Percentiles rank a stretch among this genome's conserved stretches.
Conservation (phyloP, 257 asterid species). For the Capsicum chinense region DNA sequence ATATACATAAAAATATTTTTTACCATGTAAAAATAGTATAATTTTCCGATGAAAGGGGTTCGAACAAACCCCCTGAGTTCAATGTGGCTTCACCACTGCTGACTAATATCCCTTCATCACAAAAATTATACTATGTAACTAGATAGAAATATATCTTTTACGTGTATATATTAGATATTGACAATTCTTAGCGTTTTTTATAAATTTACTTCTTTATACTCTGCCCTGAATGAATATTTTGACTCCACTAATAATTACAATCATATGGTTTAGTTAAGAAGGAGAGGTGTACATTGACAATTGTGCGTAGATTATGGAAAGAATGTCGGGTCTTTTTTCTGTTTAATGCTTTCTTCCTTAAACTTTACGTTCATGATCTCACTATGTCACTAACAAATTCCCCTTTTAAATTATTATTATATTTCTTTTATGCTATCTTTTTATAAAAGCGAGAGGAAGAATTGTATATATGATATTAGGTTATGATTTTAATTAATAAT, state of each 20-base stretch:
- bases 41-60: too few relatives aligned
- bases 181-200: too few relatives aligned
- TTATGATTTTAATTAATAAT: background rate
- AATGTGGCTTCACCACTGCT: too few relatives aligned
- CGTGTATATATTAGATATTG: too few relatives aligned
- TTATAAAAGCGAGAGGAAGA: background rate
- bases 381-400: background rate
- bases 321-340: background rate
- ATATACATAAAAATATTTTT: too few relatives aligned
- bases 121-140: too few relatives aligned
- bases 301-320: constrained; percentile 7
- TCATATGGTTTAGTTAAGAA: background rate
- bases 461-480: background rate
- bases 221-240: too few relatives aligned
- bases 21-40: too few relatives aligned
- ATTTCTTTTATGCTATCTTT: background rate
- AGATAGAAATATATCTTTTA: too few relatives aligned
- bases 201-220: too few relatives aligned
- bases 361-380: constrained; percentile 22
- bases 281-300: background rate
- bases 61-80: too few relatives aligned
- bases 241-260: background rate
- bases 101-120: too few relatives aligned
- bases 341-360: background rate
- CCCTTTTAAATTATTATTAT: background rate